A percentile compares a stretch with the other conserved stretches of the same genome.
These are phyloP conservation scores for Tolypocladium cylindrosporum DNA, from an alignment of 2,329 filamentous ascomycete genomes.

Conservation along the genomic window DNA sequence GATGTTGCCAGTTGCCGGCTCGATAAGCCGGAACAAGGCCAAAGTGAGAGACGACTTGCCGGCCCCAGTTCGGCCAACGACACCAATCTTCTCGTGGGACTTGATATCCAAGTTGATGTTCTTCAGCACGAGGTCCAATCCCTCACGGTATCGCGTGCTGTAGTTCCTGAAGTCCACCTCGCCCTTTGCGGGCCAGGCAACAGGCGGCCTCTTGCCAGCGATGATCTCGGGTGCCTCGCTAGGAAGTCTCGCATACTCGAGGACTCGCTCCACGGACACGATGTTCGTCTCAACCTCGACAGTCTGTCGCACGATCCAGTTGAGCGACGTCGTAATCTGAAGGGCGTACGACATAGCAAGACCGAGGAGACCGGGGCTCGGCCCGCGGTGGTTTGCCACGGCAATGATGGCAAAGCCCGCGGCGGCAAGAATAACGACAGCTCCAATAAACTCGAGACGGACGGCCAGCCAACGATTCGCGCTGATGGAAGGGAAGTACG, in stretches of 20 bases:
- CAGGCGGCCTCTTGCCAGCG: slow-evolving; percentile 73
- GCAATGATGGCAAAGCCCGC: slow-evolving; percentile 76
- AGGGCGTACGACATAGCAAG: slow-evolving; percentile 94
- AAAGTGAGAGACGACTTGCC: slow-evolving; percentile 93
- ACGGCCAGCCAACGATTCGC: slow-evolving; percentile 92
- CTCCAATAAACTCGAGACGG: slow-evolving; percentile 90
- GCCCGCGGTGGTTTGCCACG: slow-evolving; percentile 54
- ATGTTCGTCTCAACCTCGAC: slow-evolving; percentile 99
- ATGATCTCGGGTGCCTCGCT: slow-evolving; percentile 94
- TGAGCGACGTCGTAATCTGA: slow-evolving; percentile 92
- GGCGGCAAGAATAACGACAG: slow-evolving; percentile 80
- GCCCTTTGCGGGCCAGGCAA: slow-evolving; percentile 85
- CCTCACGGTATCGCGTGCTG: slow-evolving; percentile 84
- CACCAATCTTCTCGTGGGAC: slow-evolving; percentile 94
- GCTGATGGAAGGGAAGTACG: slow-evolving; percentile 93
- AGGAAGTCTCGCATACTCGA: slow-evolving; percentile 86
- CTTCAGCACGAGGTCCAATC: slow-evolving; percentile 85
- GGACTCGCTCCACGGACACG: slow-evolving; percentile 91
- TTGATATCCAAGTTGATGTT: slow-evolving; percentile 89
- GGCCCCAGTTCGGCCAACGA: slow-evolving; percentile 90
- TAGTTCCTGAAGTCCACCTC: slow-evolving; percentile 87
- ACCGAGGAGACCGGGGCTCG: slow-evolving; percentile 72
- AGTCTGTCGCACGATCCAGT: slow-evolving; percentile 98
- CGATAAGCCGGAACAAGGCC: slow-evolving; percentile 90
- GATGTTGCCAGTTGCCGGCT: slow-evolving; percentile 72